phyloP scores from a whole-genome alignment of 768 basidiomycete genomes.

The Lactifluus pinguis region DNA sequence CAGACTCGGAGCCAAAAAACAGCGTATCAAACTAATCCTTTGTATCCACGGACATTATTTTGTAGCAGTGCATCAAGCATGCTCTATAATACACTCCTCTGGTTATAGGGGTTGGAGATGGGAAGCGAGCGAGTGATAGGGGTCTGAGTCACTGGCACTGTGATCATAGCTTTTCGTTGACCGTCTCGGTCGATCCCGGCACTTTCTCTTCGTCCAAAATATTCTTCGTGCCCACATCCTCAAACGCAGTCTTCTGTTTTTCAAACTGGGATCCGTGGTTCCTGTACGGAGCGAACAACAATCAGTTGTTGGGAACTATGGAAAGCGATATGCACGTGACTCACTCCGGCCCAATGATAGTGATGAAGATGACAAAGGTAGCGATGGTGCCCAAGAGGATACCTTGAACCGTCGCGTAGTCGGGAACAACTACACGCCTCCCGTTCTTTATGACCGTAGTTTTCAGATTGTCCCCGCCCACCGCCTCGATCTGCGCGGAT shows the following conservation, averaged over 20 bases:
- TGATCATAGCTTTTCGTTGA: background rate
- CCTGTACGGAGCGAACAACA: constrained; percentile 4
- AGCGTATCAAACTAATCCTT: background rate
- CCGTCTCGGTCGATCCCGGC: background rate
- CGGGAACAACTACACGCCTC: constrained; percentile 28
- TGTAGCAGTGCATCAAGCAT: background rate
- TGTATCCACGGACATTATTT: background rate
- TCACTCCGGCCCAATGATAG: constrained; percentile 70
- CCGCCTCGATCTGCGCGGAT: constrained; percentile 41
- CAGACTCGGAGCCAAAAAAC: background rate
- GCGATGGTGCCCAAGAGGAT: constrained; percentile 82
- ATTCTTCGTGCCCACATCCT: constrained; percentile 53
- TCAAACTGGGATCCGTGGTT: constrained; percentile 60
- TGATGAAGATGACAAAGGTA: constrained; percentile 66
- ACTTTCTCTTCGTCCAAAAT: constrained; percentile 24
- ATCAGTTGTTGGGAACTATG: background rate
- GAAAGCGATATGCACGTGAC: constrained; percentile 24
- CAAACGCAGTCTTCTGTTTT: constrained; percentile 68
- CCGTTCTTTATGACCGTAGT: constrained; percentile 27
- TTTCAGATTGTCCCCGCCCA: constrained; percentile 35
- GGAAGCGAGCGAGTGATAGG: background rate
- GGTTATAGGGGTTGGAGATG: background rate
- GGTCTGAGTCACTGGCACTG: too few species aligned
- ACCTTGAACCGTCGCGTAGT: constrained; percentile 60
- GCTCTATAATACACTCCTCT: background rate